These are phyloP conservation scores for Nemania abortiva DNA, from an alignment of 2,329 filamentous ascomycete genomes.

Conservation along the genomic window DNA sequence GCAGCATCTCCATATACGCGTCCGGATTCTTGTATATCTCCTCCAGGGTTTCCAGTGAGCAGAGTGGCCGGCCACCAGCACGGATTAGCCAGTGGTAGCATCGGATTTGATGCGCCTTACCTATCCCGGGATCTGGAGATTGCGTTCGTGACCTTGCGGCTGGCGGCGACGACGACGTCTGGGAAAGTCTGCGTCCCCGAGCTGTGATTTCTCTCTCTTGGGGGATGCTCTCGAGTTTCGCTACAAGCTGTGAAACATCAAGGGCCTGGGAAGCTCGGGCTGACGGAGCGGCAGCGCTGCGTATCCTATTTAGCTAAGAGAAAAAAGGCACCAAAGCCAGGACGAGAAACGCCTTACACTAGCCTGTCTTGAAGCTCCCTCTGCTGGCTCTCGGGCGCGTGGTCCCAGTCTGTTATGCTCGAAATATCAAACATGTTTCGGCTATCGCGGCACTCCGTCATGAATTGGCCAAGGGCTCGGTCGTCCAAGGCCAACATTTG, in stretches of 20 bases:
- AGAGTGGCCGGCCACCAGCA: constrained; percentile 8
- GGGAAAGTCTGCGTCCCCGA: neutral
- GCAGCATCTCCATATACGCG: neutral
- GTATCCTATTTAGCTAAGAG: neutral
- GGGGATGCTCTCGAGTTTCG: neutral
- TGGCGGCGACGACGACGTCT: neutral
- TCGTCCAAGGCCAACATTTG: constrained; percentile 1
- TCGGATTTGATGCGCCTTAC: neutral
- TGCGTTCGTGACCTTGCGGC: neutral
- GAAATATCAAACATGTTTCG: constrained; percentile 2
- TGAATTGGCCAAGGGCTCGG: neutral
- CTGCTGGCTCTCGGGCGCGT: neutral
- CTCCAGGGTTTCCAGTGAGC: constrained; percentile 17
- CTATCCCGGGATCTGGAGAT: neutral
- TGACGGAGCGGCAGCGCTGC: neutral
- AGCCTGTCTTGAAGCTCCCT: neutral
- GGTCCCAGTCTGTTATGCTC: neutral
- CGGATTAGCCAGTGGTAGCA: constrained; percentile 16
- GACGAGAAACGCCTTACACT: neutral
- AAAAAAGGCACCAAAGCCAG: no score
- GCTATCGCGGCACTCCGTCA: neutral
- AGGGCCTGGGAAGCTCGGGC: neutral
- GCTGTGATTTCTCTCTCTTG: neutral
- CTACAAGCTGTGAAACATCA: neutral
- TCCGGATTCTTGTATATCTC: constrained; percentile 9